Evolutionary conservation across 1,139 yeast species (phyloP), one percentile per base, ranked within the genome.

Genomic region (Debaryomyces robertsiae): DNA sequence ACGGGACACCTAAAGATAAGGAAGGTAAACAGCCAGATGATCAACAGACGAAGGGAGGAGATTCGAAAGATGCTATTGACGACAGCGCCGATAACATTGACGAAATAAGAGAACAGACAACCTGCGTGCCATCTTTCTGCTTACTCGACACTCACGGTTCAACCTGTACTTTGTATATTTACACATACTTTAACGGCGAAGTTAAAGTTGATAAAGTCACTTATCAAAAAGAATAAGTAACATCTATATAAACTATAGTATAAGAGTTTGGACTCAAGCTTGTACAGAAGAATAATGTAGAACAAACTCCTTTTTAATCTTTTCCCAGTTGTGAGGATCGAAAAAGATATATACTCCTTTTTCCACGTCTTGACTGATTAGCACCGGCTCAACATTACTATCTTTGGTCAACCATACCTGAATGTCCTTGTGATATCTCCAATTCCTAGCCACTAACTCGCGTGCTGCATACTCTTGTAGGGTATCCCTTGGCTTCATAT

Each of bases 401-500:
- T 91, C 97, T 63, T 93, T 94, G 11, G 98, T 93, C 46, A 94
- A 70, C 98, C 98, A 94, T 36, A 94, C 90, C 65, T 91, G 95
- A 44, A 93, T 77, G 47, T 89, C 96, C 65, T 91, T 93, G 65
- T 94, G 98, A 57, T 88, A 94, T 50, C 98, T 78, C 99, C 99
- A 94, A 64, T 91, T 93, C 52, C 98, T 77, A 46, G 83, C 83
- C 55, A 81, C 82, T 54, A 94, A 76, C 61, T 93, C 98, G 44
- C 93, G 75, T 1, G 98, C 95, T 3, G 96, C 95, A 44, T 89
- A 77, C 61, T 94, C 98, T 62, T 94, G 99, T 62, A 93, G 71
- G 4, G 90, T 82, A 57, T 94, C 97, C 45, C 93, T 81, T 6
- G 98, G 96, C 71, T 84, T 89, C 54, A 95, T 87, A 65, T 94